Evolutionary conservation across 139 green algal genomes (phyloP), one percentile per base, ranked within the genome.

Genomic region (Picochlorum sp.): DNA sequence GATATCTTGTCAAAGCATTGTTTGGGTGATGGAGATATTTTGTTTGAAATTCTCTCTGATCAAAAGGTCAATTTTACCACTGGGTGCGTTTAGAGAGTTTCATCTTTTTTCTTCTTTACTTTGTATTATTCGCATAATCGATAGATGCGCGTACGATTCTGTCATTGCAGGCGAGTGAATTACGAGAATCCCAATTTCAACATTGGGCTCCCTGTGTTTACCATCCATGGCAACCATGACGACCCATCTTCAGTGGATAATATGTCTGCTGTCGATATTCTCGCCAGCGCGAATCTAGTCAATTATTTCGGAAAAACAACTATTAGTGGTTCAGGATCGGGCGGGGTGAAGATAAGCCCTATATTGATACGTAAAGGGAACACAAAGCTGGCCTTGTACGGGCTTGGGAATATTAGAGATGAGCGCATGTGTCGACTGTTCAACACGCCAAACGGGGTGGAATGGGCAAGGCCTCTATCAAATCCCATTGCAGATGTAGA

Each of bases 191-290:
- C 87, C 18, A 85, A 97, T 78, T 79, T 91, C 46, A 96, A 96
- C 65, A 77, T 98, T 9, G 87, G 84, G 6, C 79, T 98, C 61
- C 94, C 94, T 6, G 84, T 98, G 23, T 96, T 99, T 77, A 96
- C 85, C 37, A 97, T 99, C 68, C 94, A 99, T 66, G 93, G 94
- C 66, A 99, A 99, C 76, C 94, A 99, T 79, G 94, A 99, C 74
- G 92, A 98, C 66, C 92, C 94, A 18, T 72, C 80, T 2, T 89
- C 91, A 18, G 69, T 78, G 2, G 87, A 96, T 65, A 94, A 95
- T 71, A 74, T 97, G 28, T 94, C 84, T 23, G 90, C 94, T 0
- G 85, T 99, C 28, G 92, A 98, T 77, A 84, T 98, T 38, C 76
- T 98, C 15, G 86, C 88, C 26, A 76, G 75, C 23, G 80, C 69